These are phyloP conservation scores for Pterocarpus macrocarpus DNA, from an alignment of 306 rosid species.

Conservation along the genomic window DNA sequence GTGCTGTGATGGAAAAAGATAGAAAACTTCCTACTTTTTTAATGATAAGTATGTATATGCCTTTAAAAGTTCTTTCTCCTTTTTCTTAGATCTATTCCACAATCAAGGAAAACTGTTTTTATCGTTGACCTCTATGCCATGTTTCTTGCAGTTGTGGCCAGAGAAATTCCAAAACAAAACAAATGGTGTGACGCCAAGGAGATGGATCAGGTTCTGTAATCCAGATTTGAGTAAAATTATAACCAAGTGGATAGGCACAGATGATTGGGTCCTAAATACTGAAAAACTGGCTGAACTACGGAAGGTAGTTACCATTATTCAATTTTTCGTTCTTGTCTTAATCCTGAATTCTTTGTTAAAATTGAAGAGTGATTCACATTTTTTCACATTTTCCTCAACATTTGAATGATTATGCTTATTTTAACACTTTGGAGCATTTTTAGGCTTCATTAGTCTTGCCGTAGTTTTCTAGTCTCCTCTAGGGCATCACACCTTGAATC, in stretches of 20 bases:
- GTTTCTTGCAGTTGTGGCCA: conserved; percentile 89
- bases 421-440: no score
- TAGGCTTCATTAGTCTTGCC: no score
- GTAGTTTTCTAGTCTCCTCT: no score
- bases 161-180: conserved; percentile 97
- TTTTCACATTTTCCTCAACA: not conserved
- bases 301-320: conserved; percentile 61
- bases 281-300: conserved; percentile 81
- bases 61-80: conserved; percentile 6
- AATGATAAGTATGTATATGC: not conserved
- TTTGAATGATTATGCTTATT: not conserved
- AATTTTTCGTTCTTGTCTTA: conserved; percentile 39
- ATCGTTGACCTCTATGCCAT: conserved; percentile 44
- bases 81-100: conserved; percentile 34
- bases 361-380: conserved; percentile 20
- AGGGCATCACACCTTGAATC: no score
- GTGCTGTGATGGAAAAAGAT: not conserved
- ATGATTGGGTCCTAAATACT: conserved; percentile 89
- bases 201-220: conserved; percentile 98
- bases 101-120: conserved; percentile 32
- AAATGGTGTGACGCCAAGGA: conserved; percentile 98
- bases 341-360: conserved; percentile 12
- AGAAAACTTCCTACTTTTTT: not conserved
- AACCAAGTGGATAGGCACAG: conserved; percentile 81
- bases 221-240: conserved; percentile 81